Conservation (phyloP, 1,284 basidiomycete genomes). For the Ceratobasidium sp. region DNA sequence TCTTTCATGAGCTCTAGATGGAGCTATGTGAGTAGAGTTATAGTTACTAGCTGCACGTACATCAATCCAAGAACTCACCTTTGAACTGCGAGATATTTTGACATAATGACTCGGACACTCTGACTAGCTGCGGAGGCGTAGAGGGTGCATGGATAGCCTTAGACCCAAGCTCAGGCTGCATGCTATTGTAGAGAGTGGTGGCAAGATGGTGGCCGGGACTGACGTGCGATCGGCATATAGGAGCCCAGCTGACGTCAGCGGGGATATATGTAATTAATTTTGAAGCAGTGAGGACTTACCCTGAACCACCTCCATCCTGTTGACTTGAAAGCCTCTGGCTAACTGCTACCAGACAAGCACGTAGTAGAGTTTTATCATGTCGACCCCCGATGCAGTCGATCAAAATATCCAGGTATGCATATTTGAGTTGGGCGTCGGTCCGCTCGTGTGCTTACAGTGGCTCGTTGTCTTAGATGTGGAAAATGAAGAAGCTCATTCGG, state of each 20-base stretch:
- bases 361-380: constrained; percentile 28
- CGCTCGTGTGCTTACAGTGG: constrained; percentile 16
- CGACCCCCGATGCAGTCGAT: constrained; percentile 65
- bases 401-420: constrained; percentile 89
- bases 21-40: constrained; percentile 9
- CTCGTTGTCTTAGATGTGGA: constrained; percentile 48
- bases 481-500: constrained; percentile 92
- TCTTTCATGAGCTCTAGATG: constrained; percentile 82
- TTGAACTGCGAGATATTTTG: constrained; percentile 86
- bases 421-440: background rate
- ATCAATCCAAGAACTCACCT: constrained; percentile 63
- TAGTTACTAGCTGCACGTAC: background rate
- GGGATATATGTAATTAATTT: constrained; percentile 42
- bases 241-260: constrained; percentile 30
- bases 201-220: background rate
- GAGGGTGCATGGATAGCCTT: constrained; percentile 76
- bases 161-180: constrained; percentile 65
- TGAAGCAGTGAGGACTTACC: constrained; percentile 31
- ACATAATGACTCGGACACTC: constrained; percentile 79
- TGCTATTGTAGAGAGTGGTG: background rate
- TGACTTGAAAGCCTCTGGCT: background rate
- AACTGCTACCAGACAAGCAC: constrained; percentile 1
- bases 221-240: constrained; percentile 15
- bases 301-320: constrained; percentile 39
- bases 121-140: constrained; percentile 68